Conservation (phyloP, 139 green algal genomes). For the Chlorella sp. region DNA sequence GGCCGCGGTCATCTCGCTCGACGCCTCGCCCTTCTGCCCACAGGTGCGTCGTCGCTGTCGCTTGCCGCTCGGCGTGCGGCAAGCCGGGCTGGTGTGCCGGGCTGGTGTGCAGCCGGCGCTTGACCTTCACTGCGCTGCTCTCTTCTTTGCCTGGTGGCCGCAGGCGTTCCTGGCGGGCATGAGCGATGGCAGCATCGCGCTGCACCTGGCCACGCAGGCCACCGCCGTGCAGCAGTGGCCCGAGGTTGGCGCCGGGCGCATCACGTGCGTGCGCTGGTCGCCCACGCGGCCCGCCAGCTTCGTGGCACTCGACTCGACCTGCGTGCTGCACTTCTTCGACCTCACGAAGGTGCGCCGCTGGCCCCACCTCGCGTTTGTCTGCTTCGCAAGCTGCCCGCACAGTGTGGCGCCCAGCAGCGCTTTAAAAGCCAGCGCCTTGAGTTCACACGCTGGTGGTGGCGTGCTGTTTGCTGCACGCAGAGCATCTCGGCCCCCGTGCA, state of each 20-base stretch:
- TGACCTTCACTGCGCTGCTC: too few species aligned
- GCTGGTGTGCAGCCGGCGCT: too few species aligned
- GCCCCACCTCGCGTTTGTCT: too few species aligned
- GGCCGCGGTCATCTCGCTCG: conserved; percentile 19
- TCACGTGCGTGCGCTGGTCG: conserved; percentile 23
- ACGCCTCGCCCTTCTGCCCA: conserved; percentile 13
- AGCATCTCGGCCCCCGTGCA: not conserved
- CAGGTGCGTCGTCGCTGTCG: conserved; percentile 4
- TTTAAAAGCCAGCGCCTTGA: too few species aligned
- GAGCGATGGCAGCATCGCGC: conserved; percentile 21
- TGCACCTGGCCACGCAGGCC: conserved; percentile 16
- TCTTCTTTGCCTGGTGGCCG: too few species aligned
- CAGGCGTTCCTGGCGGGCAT: conserved; percentile 11
- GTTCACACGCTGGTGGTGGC: too few species aligned
- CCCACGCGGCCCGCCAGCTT: conserved; percentile 26
- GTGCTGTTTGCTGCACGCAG: too few species aligned
- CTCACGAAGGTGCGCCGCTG: conserved; percentile 22
- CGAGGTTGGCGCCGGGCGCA: conserved; percentile 3
- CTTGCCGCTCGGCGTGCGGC: too few species aligned
- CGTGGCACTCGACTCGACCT: conserved; percentile 26
- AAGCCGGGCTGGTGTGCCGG: too few species aligned
- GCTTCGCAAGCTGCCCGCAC: too few species aligned
- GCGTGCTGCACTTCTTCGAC: conserved; percentile 32
- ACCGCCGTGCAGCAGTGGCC: conserved; percentile 24
- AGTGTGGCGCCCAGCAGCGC: too few species aligned